phyloP scores from a whole-genome alignment of 306 rosid species.

The Oemleria cerasiformis region DNA sequence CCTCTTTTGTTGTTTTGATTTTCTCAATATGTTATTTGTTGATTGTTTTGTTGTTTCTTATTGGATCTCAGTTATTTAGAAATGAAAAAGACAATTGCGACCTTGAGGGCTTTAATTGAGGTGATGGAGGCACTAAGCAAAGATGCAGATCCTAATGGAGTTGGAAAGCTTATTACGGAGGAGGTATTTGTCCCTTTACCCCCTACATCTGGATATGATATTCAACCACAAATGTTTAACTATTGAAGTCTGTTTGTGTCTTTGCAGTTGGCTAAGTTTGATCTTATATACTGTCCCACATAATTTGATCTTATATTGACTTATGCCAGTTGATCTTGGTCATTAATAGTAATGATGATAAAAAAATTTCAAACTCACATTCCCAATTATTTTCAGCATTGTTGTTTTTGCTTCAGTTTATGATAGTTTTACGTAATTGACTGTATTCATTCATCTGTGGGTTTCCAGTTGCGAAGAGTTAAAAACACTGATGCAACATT shows the following conservation, averaged over 20 bases:
- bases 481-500: slow-evolving; percentile 51
- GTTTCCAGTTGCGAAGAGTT: slow-evolving; percentile 64
- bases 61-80: slow-evolving; percentile 50
- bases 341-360: not conserved
- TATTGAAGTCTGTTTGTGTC: slow-evolving; percentile 17
- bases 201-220: slow-evolving; percentile 21
- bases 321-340: slow-evolving; percentile 13
- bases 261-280: not conserved
- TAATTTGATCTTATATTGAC: not conserved
- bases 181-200: slow-evolving; percentile 56
- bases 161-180: slow-evolving; percentile 75
- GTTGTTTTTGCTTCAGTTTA: slow-evolving; percentile 10
- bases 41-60: slow-evolving; percentile 36
- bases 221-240: slow-evolving; percentile 3
- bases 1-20: slow-evolving; percentile 9
- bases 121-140: slow-evolving; percentile 86
- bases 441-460: slow-evolving; percentile 25
- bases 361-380: slow-evolving; percentile 5
- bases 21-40: slow-evolving; percentile 4
- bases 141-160: slow-evolving; percentile 78
- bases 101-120: slow-evolving; percentile 79
- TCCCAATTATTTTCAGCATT: slow-evolving; percentile 26
- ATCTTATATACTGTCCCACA: not conserved
- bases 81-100: slow-evolving; percentile 74
- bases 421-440: slow-evolving; percentile 6